Percentiles rank a stretch among this genome's conserved stretches.
phyloP scores from a whole-genome alignment of 2,329 filamentous ascomycete genomes.

The Karstenula rhodostoma region DNA sequence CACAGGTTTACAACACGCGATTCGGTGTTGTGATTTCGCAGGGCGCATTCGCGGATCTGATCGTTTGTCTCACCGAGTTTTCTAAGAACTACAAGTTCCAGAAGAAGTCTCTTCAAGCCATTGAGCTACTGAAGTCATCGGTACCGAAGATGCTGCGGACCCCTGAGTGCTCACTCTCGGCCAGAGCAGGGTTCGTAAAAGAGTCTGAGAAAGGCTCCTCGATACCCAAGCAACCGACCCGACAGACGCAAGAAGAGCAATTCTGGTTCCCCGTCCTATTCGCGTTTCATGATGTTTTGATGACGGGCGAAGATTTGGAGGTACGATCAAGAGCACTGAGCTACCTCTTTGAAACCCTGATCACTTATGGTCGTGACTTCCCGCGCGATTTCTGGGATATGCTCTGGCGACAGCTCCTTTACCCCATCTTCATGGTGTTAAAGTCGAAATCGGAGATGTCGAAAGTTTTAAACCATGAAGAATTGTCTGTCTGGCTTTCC shows the following conservation, averaged over 20 bases:
- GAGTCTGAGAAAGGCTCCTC: slow-evolving; percentile 59
- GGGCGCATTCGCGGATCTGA: slow-evolving; percentile 93
- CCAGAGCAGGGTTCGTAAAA: slow-evolving; percentile 63
- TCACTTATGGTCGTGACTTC: slow-evolving; percentile 89
- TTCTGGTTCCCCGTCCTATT: slow-evolving; percentile 99
- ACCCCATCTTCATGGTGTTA: slow-evolving; percentile 97
- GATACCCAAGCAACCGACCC: slow-evolving; percentile 69
- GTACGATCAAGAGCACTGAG: slow-evolving; percentile 88
- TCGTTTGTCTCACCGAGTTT: slow-evolving; percentile 97
- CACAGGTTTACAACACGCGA: slow-evolving; percentile 91
- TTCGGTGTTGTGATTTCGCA: slow-evolving; percentile 97
- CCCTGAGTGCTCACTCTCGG: slow-evolving; percentile 90
- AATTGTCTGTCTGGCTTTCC: slow-evolving; percentile 97
- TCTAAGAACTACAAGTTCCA: slow-evolving; percentile 99
- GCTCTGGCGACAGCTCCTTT: slow-evolving; percentile 93
- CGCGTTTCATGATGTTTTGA: slow-evolving; percentile 97
- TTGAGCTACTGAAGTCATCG: slow-evolving; percentile 92
- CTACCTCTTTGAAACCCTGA: slow-evolving; percentile 94
- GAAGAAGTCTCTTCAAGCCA: slow-evolving; percentile 95
- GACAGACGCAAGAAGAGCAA: slow-evolving; percentile 92
- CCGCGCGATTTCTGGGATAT: slow-evolving; percentile 98
- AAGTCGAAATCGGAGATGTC: slow-evolving; percentile 96
- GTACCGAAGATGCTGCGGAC: slow-evolving; percentile 95
- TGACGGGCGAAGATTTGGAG: slow-evolving; percentile 98
- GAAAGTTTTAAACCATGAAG: slow-evolving; percentile 93